phyloP scores from a whole-genome alignment of 352 stramenopile species.

The Phytophthora melonis region DNA sequence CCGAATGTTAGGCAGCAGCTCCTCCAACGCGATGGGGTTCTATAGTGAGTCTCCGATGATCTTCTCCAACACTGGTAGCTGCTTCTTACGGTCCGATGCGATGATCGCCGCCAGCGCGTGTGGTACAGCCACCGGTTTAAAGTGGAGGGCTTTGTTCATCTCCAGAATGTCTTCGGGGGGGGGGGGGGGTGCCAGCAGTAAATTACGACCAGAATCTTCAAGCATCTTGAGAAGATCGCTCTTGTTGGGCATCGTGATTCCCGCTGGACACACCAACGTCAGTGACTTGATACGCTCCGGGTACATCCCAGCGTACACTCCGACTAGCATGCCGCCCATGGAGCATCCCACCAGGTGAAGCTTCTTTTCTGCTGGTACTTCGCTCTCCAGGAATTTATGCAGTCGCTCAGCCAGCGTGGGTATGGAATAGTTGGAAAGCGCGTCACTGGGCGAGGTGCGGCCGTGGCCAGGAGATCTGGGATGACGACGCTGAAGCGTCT shows the following conservation, averaged over 20 bases:
- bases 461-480: constrained; percentile 75
- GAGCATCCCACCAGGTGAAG: constrained; percentile 79
- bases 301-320: constrained; percentile 68
- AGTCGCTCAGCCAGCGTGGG: constrained; percentile 57
- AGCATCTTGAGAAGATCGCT: constrained; percentile 64
- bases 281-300: constrained; percentile 59
- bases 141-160: constrained; percentile 57
- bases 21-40: constrained; percentile 65
- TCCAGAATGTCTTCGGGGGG: constrained; percentile 66
- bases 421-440: constrained; percentile 56
- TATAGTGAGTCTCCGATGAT: constrained; percentile 61
- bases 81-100: constrained; percentile 55
- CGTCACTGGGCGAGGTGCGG: constrained; percentile 56
- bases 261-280: constrained; percentile 79
- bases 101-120: constrained; percentile 43
- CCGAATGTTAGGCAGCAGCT: constrained; percentile 61
- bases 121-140: constrained; percentile 43
- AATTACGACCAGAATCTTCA: constrained; percentile 67
- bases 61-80: constrained; percentile 66
- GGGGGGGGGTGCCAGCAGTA: constrained; percentile 64
- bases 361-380: constrained; percentile 52
- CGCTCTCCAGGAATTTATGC: constrained; percentile 62
- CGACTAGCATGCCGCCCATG: constrained; percentile 78
- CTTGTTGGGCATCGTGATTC: constrained; percentile 71
- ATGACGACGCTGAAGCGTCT: constrained; percentile 62